Percentiles rank a stretch among this genome's conserved stretches.
phyloP scores from a whole-genome alignment of 2,329 filamentous ascomycete species.

The Arthroderma uncinatum region DNA sequence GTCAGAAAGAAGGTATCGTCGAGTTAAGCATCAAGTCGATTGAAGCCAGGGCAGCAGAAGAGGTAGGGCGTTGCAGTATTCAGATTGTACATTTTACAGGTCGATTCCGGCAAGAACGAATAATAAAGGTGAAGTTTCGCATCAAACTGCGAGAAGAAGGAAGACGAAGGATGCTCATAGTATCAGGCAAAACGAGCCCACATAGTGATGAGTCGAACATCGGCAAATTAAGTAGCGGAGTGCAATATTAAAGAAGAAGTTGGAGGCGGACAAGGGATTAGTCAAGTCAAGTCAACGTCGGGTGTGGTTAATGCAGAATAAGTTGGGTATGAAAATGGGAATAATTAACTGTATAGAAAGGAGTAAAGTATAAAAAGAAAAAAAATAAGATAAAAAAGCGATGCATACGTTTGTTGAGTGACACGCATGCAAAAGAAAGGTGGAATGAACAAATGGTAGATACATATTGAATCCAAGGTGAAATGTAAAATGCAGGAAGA shows the following conservation, averaged over 20 bases:
- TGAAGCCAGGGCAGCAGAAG: background rate
- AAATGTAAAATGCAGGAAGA: background rate
- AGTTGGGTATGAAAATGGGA: background rate
- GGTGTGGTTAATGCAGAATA: background rate
- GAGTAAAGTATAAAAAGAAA: background rate
- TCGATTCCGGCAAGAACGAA: background rate
- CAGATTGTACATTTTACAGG: slow-evolving; percentile 1
- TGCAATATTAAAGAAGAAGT: background rate
- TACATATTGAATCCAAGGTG: background rate
- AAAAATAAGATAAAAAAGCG: background rate
- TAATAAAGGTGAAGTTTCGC: background rate
- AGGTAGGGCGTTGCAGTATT: background rate
- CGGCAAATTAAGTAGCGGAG: background rate
- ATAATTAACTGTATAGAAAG: background rate
- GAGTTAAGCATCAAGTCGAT: background rate
- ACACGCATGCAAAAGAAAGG: background rate
- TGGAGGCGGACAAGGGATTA: background rate
- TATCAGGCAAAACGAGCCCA: background rate
- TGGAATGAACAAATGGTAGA: background rate
- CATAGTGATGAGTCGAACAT: background rate
- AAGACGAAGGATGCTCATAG: background rate
- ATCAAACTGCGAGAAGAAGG: background rate
- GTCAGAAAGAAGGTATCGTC: too few species aligned
- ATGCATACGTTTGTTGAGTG: background rate
- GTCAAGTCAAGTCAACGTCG: background rate